Conservation (phyloP, 306 rosid genomes). For the Morella rubra region DNA sequence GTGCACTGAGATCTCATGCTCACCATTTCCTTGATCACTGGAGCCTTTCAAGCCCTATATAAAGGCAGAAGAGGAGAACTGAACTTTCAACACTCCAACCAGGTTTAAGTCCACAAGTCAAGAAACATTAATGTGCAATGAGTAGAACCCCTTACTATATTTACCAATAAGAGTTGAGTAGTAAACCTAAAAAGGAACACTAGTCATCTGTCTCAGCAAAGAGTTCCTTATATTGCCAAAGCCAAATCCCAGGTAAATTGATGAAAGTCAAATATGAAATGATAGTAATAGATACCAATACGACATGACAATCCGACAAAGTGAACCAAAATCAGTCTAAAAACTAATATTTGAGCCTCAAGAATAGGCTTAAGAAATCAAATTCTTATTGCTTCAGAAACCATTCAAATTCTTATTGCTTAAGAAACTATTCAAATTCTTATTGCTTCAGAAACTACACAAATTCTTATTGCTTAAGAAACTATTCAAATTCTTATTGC, state of each 20-base stretch:
- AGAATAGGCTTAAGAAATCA: background rate
- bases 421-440: background rate
- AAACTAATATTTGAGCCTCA: background rate
- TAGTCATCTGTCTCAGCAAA: constrained; percentile 2
- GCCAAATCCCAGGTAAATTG: constrained; percentile 10
- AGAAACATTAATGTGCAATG: background rate
- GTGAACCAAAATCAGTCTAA: background rate
- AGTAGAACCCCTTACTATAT: background rate
- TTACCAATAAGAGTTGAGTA: background rate
- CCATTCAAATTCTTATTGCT: background rate
- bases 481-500: no score
- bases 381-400: background rate
- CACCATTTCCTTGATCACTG: constrained; percentile 45
- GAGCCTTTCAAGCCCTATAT: constrained; percentile 72
- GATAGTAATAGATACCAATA: background rate
- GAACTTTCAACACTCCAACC: background rate
- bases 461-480: no score
- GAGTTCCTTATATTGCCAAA: constrained; percentile 17
- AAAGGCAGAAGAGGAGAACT: constrained; percentile 25
- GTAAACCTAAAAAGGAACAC: background rate
- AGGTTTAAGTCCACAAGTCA: constrained; percentile 2
- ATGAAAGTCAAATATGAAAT: background rate
- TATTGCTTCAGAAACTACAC: no score
- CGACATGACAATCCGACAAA: background rate
- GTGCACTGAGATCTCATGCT: constrained; percentile 49